Conservation (phyloP, 257 asterid genomes). For the Ajuga chamaepitys region DNA sequence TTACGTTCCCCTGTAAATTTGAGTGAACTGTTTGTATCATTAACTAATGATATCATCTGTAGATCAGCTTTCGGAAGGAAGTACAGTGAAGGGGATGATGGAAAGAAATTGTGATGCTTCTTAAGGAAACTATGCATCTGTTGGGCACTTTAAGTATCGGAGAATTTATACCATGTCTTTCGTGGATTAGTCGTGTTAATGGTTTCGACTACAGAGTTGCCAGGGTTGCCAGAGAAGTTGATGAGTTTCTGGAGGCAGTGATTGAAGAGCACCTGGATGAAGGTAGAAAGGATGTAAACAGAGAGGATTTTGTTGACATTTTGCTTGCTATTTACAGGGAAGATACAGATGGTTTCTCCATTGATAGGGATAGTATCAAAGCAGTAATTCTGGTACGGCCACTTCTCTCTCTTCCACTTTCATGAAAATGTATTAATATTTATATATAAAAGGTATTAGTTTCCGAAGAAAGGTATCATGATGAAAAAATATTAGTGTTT, state of each 20-base stretch:
- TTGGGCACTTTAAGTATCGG: slow-evolving; percentile 31
- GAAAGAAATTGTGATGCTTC: slow-evolving; percentile 16
- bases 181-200: slow-evolving; percentile 35
- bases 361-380: slow-evolving; percentile 29
- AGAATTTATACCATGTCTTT: slow-evolving; percentile 40
- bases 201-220: slow-evolving; percentile 31
- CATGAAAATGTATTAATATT: too few species aligned
- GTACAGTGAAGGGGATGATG: slow-evolving; percentile 28
- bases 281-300: neutral
- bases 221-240: slow-evolving; percentile 24
- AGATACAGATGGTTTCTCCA: neutral
- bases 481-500: too few species aligned
- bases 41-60: slow-evolving; percentile 36
- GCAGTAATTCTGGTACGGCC: slow-evolving; percentile 29
- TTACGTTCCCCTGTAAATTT: slow-evolving; percentile 19
- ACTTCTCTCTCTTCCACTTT: neutral
- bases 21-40: slow-evolving; percentile 15
- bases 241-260: slow-evolving; percentile 33
- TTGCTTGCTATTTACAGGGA: slow-evolving; percentile 23
- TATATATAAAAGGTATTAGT: too few species aligned
- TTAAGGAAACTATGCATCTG: slow-evolving; percentile 22
- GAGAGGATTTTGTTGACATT: slow-evolving; percentile 31
- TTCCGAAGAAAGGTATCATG: too few species aligned
- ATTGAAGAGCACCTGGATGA: slow-evolving; percentile 23
- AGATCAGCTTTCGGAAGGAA: slow-evolving; percentile 47